Evolutionary conservation across 2,329 filamentous ascomycete genomes (phyloP).

Genomic region (Aspergillus sp.): DNA sequence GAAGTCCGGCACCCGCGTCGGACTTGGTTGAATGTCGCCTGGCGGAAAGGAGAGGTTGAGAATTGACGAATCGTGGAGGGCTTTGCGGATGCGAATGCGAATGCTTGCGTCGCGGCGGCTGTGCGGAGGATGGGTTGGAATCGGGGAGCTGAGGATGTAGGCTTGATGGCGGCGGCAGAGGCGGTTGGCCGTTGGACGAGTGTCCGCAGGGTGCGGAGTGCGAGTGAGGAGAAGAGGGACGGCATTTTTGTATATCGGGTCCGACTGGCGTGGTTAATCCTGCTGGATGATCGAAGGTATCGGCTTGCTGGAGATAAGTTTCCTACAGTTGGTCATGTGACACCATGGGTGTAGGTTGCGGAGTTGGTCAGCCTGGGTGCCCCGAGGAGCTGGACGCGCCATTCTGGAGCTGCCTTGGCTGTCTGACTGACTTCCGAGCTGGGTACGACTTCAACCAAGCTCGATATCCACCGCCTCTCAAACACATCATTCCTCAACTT

Average conservation of each 20-base stretch:
- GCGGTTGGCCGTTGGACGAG: constrained; percentile 29
- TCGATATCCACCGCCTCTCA: constrained; percentile 5
- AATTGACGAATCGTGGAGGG: constrained; percentile 45
- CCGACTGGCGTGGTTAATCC: background rate
- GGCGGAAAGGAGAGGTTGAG: constrained; percentile 56
- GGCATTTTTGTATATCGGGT: constrained; percentile 29
- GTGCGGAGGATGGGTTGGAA: constrained; percentile 34
- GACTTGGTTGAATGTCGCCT: constrained; percentile 72
- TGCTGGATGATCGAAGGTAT: background rate
- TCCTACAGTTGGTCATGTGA: constrained; percentile 4
- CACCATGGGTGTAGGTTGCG: constrained; percentile 25
- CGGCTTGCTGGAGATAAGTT: constrained; percentile 18
- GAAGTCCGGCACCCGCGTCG: constrained; percentile 73
- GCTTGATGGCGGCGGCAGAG: constrained; percentile 23
- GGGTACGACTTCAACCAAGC: constrained; percentile 6
- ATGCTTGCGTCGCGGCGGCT: constrained; percentile 18
- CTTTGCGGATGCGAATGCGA: constrained; percentile 3
- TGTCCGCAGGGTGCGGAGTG: constrained; percentile 36
- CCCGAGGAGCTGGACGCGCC: constrained; percentile 41
- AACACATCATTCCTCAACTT: background rate
- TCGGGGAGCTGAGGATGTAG: constrained; percentile 19
- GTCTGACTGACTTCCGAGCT: constrained; percentile 20
- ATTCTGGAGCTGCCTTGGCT: constrained; percentile 17
- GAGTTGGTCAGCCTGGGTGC: constrained; percentile 21
- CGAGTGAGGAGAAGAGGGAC: constrained; percentile 33